phyloP scores from a whole-genome alignment of 805 yeast species.

The Grigorovia jiainica region DNA sequence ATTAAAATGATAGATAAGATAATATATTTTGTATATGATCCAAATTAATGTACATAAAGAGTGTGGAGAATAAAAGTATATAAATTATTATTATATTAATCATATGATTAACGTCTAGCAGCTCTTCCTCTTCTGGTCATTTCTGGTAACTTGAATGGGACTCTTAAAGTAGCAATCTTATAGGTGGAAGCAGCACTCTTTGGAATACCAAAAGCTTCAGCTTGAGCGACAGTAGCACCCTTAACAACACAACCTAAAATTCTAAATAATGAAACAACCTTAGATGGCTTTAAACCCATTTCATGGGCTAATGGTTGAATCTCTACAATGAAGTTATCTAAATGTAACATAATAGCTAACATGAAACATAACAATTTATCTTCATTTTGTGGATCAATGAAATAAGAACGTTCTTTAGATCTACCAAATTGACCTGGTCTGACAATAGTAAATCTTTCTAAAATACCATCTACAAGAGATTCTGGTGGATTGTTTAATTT shows the following conservation, averaged over 20 bases:
- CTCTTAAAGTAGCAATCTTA: slow-evolving; percentile 74
- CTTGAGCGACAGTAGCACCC: slow-evolving; percentile 61
- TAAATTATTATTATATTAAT: background rate
- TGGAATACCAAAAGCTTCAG: slow-evolving; percentile 61
- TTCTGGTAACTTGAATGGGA: slow-evolving; percentile 85
- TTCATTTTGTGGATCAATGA: slow-evolving; percentile 80
- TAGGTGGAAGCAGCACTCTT: slow-evolving; percentile 50
- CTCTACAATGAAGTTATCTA: slow-evolving; percentile 67
- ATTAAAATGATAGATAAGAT: background rate
- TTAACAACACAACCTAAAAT: slow-evolving; percentile 77
- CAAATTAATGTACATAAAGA: slow-evolving; percentile 1
- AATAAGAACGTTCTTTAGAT: slow-evolving; percentile 65
- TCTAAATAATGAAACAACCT: slow-evolving; percentile 56
- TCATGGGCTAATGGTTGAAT: slow-evolving; percentile 78
- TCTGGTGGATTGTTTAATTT: slow-evolving; percentile 67
- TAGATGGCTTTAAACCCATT: slow-evolving; percentile 68
- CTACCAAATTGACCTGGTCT: slow-evolving; percentile 60
- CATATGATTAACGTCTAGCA: slow-evolving; percentile 8
- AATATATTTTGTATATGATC: background rate
- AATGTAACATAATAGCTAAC: slow-evolving; percentile 60
- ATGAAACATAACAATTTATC: slow-evolving; percentile 78
- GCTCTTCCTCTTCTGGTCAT: slow-evolving; percentile 57
- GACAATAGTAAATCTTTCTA: slow-evolving; percentile 61
- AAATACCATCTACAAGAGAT: slow-evolving; percentile 55
- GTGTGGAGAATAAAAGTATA: background rate